Base-by-base conservation (phyloP, 176 grass and related monocot genomes). In the Aegilops speltoides region DNA sequence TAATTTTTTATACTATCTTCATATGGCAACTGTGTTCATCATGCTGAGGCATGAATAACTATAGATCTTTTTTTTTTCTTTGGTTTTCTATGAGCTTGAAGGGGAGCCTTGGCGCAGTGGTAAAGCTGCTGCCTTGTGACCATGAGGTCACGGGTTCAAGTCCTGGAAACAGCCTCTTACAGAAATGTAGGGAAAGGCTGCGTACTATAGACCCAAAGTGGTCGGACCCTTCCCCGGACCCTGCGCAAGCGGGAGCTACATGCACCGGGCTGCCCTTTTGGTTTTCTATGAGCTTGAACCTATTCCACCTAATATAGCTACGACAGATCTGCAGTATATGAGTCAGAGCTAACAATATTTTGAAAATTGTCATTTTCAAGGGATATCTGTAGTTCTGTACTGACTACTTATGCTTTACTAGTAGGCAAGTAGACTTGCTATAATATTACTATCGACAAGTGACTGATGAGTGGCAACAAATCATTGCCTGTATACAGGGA, bases 391-490 rank as follows among this genome's bases (percentile, higher is more conserved):
- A 50, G 11, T 62, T 71, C 11, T 70, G 11, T 69, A 50, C 16
- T 62, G 45, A 54, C 22, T 57, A 10, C 46, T 48, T 75, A 46
- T 24, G 59, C n/a, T 33, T 73, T 80, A 74, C 11, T 72, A 73
- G 15, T 72, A 73, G 15, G 19, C 31, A 71, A 54, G 40, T 61
- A 41, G 56, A 33, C 34, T 75, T 80, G 41, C 29, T 59, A 83
- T 79, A 50, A 33, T 67, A 41, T 1, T 86, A 76, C 0, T 81
- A 11, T 82, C 16, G 46, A 68, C 54, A 59, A 59, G 54, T 82
- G 48, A 62, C 20, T 89, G 84, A 62, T 82, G 52, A 36, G 26
- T 86, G 84, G 63, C 26, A 86, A n/a, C 68, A 77, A 90, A 63
- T 28, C 86, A 63, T n/a, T 79, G 64, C 28, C 28, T 38, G 43